phyloP scores from a whole-genome alignment of 2,329 filamentous ascomycete species.

The Nigrograna mackinnonii region DNA sequence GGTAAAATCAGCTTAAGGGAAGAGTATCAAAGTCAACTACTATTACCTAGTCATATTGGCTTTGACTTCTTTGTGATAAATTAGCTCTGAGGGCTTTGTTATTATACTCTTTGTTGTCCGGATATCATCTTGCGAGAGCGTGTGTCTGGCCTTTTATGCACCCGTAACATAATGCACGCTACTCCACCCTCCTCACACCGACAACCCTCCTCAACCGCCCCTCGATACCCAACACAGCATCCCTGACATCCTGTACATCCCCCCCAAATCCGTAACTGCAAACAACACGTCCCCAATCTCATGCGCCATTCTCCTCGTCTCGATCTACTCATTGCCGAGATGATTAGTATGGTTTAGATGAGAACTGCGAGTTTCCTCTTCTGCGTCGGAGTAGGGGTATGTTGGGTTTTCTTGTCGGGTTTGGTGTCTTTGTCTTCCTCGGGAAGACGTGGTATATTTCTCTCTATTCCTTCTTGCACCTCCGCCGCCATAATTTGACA shows the following conservation, averaged over 20 bases:
- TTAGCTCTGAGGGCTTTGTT: too few species aligned
- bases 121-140: too few species aligned
- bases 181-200: slow-evolving; percentile 23
- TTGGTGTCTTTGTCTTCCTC: slow-evolving; percentile 5
- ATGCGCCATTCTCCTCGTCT: slow-evolving; percentile 38
- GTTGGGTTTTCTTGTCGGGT: not conserved
- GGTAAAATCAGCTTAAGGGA: too few species aligned
- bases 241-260: slow-evolving; percentile 20
- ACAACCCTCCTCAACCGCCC: slow-evolving; percentile 23
- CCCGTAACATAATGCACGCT: too few species aligned
- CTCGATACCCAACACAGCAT: slow-evolving; percentile 15
- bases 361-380: too few species aligned
- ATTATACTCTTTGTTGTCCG: too few species aligned
- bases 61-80: too few species aligned
- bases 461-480: not conserved
- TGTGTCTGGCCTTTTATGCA: too few species aligned
- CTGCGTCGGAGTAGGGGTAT: slow-evolving; percentile 21
- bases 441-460: too few species aligned
- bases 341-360: slow-evolving; percentile 35
- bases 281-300: slow-evolving; percentile 27
- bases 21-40: too few species aligned
- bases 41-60: too few species aligned
- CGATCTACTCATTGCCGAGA: slow-evolving; percentile 39
- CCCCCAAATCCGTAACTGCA: slow-evolving; percentile 20
- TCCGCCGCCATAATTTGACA: not conserved